Base-by-base conservation (phyloP, 164 flowering plant genomes). In the Houttuynia cordata region DNA sequence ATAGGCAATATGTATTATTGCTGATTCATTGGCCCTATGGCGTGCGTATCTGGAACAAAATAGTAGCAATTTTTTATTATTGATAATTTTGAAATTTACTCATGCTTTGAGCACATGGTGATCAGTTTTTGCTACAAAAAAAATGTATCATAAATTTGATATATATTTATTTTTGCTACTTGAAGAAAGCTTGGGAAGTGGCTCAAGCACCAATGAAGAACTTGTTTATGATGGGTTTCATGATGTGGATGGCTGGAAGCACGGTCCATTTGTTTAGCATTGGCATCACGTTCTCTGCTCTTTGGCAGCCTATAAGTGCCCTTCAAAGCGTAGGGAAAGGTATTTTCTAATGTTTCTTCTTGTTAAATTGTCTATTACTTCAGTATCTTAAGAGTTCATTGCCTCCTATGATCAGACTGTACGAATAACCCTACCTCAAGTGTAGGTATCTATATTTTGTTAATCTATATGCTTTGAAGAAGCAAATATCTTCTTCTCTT, bases 201-300 rank as follows among this genome's bases (percentile, higher is more conserved):
- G 99, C 99, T 45, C 97, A 88, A 71, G 81, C 96, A 34, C 99
- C 99, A 53, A 67, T 84, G 45, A 94, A 88, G 87, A 94, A 94
- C 74, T 81, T 94, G 78, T 37, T 83, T 14, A 94, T 94, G 99
- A 86, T 94, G 99, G 97, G 88, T 22, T 94, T 94, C 80, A 94
- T 94, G 99, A 94, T 94, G 99, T 94, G 99, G 99, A 94, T 94
- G 99, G 91, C 99, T 72, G 99, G 99, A 64, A 94, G 71, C 73
- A 88, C 99, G 1, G 99, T 94, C 51, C 99, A 94, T 70, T 77
- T 94, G 63, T 94, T 94, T 68, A 94, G 99, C 78, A 88, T 94
- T 66, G 99, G 99, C 40, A 94, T 94, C 70, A 94, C 96, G 56
- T 83, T 94, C 73, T 91, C 99, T 34, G 99, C 99, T 73, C 95